A percentile compares a stretch with the other conserved stretches of the same genome.
Evolutionary conservation across 1,284 basidiomycete genomes (phyloP).

Genomic region (Uromyces viciae-fabae): DNA sequence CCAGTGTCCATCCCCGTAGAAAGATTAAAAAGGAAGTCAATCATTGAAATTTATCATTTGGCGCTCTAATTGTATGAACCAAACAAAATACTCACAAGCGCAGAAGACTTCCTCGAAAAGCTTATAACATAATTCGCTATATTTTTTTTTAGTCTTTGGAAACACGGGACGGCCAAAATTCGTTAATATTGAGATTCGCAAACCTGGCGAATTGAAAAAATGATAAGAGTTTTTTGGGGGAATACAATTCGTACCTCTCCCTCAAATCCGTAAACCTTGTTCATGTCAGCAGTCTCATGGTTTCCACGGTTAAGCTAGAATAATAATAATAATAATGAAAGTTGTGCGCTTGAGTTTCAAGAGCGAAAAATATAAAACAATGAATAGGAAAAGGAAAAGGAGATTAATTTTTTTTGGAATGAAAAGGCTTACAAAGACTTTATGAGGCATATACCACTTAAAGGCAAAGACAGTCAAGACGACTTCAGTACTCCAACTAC

Average conservation of each 20-base stretch:
- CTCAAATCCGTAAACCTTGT: constrained; percentile 85
- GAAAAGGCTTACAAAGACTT: constrained; percentile 39
- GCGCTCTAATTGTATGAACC: not conserved
- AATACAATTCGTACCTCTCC: constrained; percentile 95
- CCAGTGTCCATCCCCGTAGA: too few species aligned
- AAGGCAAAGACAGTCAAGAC: constrained; percentile 89
- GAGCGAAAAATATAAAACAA: constrained; percentile 56
- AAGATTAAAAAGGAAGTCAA: not conserved
- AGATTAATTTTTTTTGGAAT: constrained; percentile 40
- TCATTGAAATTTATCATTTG: too few species aligned
- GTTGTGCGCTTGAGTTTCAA: constrained; percentile 61
- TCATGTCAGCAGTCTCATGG: constrained; percentile 88
- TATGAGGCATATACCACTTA: constrained; percentile 64
- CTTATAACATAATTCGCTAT: constrained; percentile 58
- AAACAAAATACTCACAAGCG: constrained; percentile 63
- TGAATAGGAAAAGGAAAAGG: not conserved
- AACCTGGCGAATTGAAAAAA: constrained; percentile 63
- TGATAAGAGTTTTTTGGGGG: constrained; percentile 66
- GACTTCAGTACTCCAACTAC: constrained; percentile 95
- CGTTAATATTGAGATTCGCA: not conserved
- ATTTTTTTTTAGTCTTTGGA: constrained; percentile 42
- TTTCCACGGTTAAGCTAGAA: constrained; percentile 79
- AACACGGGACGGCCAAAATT: not conserved
- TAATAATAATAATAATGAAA: not conserved
- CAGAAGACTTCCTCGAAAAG: constrained; percentile 90